Conservation (phyloP, 129 eudicot species). For the Chrysanthemum makinoi region DNA sequence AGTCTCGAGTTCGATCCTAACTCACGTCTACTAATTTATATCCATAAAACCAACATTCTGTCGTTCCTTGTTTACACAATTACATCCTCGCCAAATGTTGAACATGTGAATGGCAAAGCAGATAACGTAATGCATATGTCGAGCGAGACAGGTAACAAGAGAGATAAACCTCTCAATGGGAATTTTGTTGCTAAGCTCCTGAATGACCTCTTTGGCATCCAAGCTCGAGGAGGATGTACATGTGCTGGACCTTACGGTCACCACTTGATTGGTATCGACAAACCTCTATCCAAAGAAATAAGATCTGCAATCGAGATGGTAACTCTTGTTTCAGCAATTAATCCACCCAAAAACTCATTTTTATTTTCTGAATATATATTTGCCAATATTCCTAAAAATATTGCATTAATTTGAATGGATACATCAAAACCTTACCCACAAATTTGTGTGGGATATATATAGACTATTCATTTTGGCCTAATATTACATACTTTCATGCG, state of each 20-base stretch:
- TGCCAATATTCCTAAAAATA: too few relatives aligned
- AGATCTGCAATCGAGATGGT: slow-evolving; percentile 63
- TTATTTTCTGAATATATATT: too few relatives aligned
- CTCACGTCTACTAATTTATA: too few relatives aligned
- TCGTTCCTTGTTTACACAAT: slow-evolving; percentile 62
- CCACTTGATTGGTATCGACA: slow-evolving; percentile 49
- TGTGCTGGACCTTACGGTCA: slow-evolving; percentile 96
- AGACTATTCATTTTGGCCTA: too few relatives aligned
- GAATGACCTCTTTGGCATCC: slow-evolving; percentile 88
- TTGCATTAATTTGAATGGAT: too few relatives aligned
- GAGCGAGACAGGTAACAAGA: slow-evolving; percentile 10
- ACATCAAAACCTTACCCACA: too few relatives aligned
- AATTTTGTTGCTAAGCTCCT: slow-evolving; percentile 78
- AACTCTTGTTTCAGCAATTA: not conserved
- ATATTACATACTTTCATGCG: too few relatives aligned
- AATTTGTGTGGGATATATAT: too few relatives aligned
- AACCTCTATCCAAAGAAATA: slow-evolving; percentile 47
- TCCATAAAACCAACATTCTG: too few relatives aligned
- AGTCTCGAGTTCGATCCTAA: too few relatives aligned
- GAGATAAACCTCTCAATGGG: slow-evolving; percentile 68
- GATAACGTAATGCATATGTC: not conserved
- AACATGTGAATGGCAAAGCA: not conserved
- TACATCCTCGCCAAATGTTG: slow-evolving; percentile 5
- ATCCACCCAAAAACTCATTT: not conserved
- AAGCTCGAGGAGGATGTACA: slow-evolving; percentile 94